Evolutionary conservation across 345 rosid species (phyloP).

Genomic region (Gossypium sturtianum): DNA sequence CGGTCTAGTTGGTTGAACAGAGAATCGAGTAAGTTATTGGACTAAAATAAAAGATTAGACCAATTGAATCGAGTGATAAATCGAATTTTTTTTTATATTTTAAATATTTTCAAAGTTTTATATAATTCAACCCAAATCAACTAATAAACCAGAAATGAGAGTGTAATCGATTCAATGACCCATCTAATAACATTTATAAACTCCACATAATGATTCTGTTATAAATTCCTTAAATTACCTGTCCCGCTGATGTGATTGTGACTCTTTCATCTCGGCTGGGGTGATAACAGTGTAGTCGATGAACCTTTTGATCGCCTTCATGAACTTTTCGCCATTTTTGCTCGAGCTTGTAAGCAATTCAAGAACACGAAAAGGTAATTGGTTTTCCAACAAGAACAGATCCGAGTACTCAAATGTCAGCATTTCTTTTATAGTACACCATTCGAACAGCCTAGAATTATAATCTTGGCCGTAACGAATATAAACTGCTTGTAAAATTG

Average conservation of each 20-base stretch:
- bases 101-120: too few species aligned
- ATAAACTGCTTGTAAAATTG: conserved; percentile 11
- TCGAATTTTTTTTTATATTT: too few species aligned
- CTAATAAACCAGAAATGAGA: too few species aligned
- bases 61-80: too few species aligned
- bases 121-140: too few species aligned
- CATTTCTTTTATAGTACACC: not conserved
- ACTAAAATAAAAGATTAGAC: too few species aligned
- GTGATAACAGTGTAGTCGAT: not conserved
- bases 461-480: not conserved
- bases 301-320: not conserved
- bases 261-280: not conserved
- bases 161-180: too few species aligned
- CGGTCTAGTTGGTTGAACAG: too few species aligned
- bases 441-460: not conserved
- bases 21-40: too few species aligned
- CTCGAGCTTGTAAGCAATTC: not conserved
- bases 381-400: conserved; percentile 22
- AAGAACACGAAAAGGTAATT: conserved; percentile 24
- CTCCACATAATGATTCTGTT: not conserved
- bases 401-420: conserved; percentile 4
- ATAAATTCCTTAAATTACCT: too few species aligned
- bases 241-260: too few species aligned
- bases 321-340: not conserved
- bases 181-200: too few species aligned